Evolutionary conservation across 2,329 filamentous ascomycete genomes (phyloP).

Genomic region (Penicillium sp.): DNA sequence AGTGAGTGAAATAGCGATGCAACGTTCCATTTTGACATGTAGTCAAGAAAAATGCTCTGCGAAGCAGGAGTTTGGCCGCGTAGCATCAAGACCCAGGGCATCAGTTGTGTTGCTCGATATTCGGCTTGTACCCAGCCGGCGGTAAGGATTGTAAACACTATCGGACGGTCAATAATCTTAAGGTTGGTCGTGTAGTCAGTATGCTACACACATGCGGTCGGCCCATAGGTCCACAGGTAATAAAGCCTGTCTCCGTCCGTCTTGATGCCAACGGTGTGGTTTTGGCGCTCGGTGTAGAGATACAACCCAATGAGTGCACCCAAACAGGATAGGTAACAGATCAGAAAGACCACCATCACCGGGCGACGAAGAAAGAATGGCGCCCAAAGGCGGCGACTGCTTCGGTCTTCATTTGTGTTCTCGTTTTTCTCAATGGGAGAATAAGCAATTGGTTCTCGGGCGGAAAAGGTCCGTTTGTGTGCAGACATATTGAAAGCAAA

Average conservation of each 20-base stretch:
- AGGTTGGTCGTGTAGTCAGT: too few relatives aligned
- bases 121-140: conserved; percentile 11
- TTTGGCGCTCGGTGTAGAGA: not conserved
- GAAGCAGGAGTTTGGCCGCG: conserved; percentile 6
- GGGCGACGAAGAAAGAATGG: conserved; percentile 7
- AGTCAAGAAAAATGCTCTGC: conserved; percentile 13
- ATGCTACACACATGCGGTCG: conserved; percentile 8
- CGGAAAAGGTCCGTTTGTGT: too few relatives aligned
- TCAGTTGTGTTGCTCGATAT: conserved; percentile 15
- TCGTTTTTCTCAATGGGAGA: not conserved
- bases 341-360: conserved; percentile 1
- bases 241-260: conserved; percentile 2
- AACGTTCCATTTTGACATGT: conserved; percentile 12
- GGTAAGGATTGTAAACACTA: conserved; percentile 11
- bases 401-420: not conserved
- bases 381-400: conserved; percentile 27
- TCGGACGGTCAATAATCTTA: not conserved
- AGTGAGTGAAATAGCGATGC: conserved; percentile 8
- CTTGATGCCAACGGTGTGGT: conserved; percentile 2
- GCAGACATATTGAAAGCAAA: too few relatives aligned
- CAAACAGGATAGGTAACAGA: not conserved
- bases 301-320: not conserved
- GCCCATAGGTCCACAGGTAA: conserved; percentile 12
- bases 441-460: too few relatives aligned
- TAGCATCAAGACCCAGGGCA: conserved; percentile 14